Base-by-base conservation (phyloP, 139 green algal genomes). In the Eudorina sp. region DNA sequence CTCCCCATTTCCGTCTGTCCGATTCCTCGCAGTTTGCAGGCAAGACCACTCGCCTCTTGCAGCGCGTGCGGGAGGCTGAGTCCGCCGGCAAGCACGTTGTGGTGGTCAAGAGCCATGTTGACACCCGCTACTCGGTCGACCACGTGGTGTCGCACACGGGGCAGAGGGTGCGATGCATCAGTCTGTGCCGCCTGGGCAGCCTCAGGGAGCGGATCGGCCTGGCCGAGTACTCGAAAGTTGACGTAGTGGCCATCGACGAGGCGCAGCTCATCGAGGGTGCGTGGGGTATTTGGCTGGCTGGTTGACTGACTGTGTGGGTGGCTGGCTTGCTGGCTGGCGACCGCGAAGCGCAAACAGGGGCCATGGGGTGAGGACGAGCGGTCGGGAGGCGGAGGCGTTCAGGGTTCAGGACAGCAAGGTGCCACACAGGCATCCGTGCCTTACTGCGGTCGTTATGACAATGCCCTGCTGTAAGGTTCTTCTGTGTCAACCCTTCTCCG, bases 201-300 rank as follows among this genome's bases (percentile, higher is more conserved):
- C 46, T 80, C 51, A 64, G 60, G 23, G 41, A 62, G 60, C 27
- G 6, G 43, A 46, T 86, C 19, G 80, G 72, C 9, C 3, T n/a
- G 23, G 66, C 72, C 41, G 82, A 70, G 81, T 90, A 78, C 41
- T 41, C 41, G 9, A 29, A 7, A 18, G 48, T 43, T 0, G 43
- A 96, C 16, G 93, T 97, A 8, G 91, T 98, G 51, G 96, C 95
- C 0, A 93, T 98, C 51, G 96, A 98, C 55, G 96, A 98, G 69
- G 96, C 94, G 3, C 96, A 98, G 87, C 97, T 90, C 60, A 62
- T 86, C 4, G 80, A 62, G 41, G 80, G 80, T 86, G 58, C 1
- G 70, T 55, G 40, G 25, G 38, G 25, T 5, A 19, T 25, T 41
- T 7, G 8, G 38, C 6, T 31, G 80, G 13, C 51, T n/a, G n/a